Evolutionary conservation across 371 early-diverging fungal species (phyloP), one percentile per base, ranked within the genome.

Genomic region (Syncephalastrum monosporum): DNA sequence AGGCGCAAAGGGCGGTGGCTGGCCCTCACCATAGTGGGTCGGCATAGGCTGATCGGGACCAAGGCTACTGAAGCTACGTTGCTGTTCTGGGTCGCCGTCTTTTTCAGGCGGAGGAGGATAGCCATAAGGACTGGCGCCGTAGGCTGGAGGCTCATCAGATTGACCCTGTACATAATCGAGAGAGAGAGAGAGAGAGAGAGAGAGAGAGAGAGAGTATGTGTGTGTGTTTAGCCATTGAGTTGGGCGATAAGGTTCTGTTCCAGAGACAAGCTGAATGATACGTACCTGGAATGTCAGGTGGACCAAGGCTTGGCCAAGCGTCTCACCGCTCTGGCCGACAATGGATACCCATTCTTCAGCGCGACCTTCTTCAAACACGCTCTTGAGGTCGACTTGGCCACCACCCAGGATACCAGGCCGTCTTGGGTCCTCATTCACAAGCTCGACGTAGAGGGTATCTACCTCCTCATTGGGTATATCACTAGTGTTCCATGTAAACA

Each of bases 281-380:
- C 19, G 12, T 61, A 66, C 69, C 19, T 47, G 43, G 42, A 67
- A 74, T 5, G 19, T 16, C 16, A 68, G 55, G 41, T 47, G 60
- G 24, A 66, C 16, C 24, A 56, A 55, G 7, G 63, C 41, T 33
- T 68, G 59, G 10, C 68, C 68, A 23, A 73, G 44, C 21, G 54
- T 61, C 29, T 62, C 62, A 23, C 65, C 67, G 5, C 50, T 44
- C 17, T 49, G 41, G n/a, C 58, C 29, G 13, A 53, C 29, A 42
- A 75, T 56, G 38, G 64, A 53, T 33, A 75, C 57, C 76, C 76
- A 72, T 48, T 70, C 57, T 47, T 74, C 69, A 1, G 54, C 49
- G 29, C 45, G 46, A n/a, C 63, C 65, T 38, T 63, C 25, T 1
- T 47, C 48, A 49, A 61, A 66, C 3, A 74, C 55, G 4, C 58